Base-by-base conservation (phyloP, 2,329 filamentous ascomycete genomes). In the Trichophaea hybrida region DNA sequence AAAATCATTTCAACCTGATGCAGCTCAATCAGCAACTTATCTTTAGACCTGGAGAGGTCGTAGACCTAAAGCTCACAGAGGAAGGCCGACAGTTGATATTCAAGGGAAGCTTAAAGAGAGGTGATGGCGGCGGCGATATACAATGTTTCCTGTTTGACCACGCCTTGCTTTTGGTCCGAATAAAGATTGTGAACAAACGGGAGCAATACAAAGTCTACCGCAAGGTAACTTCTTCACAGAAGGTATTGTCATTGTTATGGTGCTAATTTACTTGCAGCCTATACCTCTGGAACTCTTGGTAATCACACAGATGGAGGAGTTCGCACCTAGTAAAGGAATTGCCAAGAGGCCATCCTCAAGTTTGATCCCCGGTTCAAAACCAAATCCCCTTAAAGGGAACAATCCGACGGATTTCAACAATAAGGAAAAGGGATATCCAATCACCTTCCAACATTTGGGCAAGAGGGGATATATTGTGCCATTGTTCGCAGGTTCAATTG, bases 121-220 rank as follows among this genome's bases (percentile, higher is more conserved):
- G 84, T 4, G 64, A 67, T 53, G 67, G 65, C 34, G 65, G 66
- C 13, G 66, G 66, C 5, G 90, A 96, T 70, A 91, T 98, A 49
- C 93, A 89, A 17, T 90, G 88, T 13, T 98, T 94, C 75, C 78
- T 98, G 31, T 96, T 98, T 70, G 93, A 98, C 69, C 93, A 98
- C 71, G 91, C 93, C 2, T 85, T 98, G 56, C 77, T 98, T 38
- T 78, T 98, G 44, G 93, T 96, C 65, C 81, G 90, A 56, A 84
- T 90, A 65, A 98, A 97, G 75, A 84, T 85, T 61, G 86, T 86
- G 61, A 94, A 93, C 72, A 97, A 97, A 75, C 81, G 81, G 48
- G 93, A 98, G 71, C 91, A 97, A 70, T 84, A 94, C 63, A 93
- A 94, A 71, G 93, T 95, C 0, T 97, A 97, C 73, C 82, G 89